Conservation (phyloP, 805 yeast genomes). For the Pichia cephalocereana region DNA sequence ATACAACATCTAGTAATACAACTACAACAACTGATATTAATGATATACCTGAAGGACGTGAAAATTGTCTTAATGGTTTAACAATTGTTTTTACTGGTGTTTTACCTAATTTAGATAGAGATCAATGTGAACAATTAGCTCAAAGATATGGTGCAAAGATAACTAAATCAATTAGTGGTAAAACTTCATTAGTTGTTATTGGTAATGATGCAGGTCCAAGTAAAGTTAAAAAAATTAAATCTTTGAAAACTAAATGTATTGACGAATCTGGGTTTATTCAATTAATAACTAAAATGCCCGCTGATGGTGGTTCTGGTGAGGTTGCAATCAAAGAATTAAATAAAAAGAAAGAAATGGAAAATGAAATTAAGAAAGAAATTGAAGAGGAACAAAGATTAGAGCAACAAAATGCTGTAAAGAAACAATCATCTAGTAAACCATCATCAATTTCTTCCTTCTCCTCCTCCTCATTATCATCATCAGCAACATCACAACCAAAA, state of each 20-base stretch:
- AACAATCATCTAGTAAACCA: conserved; percentile 6
- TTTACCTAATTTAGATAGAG: conserved; percentile 70
- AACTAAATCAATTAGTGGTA: conserved; percentile 74
- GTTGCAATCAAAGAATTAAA: conserved; percentile 64
- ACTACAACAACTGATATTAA: conserved; percentile 19
- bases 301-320: conserved; percentile 82
- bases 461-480: background rate
- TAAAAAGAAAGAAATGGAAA: conserved; percentile 64
- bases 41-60: conserved; percentile 72
- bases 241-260: conserved; percentile 67
- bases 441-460: no score
- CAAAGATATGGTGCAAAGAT: conserved; percentile 87
- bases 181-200: conserved; percentile 79
- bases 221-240: conserved; percentile 75
- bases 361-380: conserved; percentile 38
- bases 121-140: conserved; percentile 65
- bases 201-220: conserved; percentile 97
- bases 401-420: conserved; percentile 2
- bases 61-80: conserved; percentile 79
- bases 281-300: conserved; percentile 72
- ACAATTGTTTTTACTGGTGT: conserved; percentile 92
- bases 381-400: conserved; percentile 24
- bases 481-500: conserved; percentile 11
- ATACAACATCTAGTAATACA: conserved; percentile 12
- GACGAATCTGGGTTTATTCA: conserved; percentile 79